phyloP scores from a whole-genome alignment of 805 yeast species.

The Ogataea neopini region DNA sequence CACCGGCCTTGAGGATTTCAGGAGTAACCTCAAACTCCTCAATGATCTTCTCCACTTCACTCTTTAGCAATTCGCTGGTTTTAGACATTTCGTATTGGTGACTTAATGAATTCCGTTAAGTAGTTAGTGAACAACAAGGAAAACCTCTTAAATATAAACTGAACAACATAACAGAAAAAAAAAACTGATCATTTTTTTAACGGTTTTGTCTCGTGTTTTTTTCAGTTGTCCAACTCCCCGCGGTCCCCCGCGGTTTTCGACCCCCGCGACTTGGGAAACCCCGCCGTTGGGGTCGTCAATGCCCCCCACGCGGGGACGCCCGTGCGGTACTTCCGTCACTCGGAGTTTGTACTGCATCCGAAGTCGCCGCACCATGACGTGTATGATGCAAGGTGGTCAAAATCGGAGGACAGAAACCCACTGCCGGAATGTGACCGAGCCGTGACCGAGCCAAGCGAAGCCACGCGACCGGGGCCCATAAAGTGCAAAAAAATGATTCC shows the following conservation, averaged over 20 bases:
- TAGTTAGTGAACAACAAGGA: neutral
- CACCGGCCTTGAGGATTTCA: slow-evolving; percentile 46
- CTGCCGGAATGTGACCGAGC: too few relatives aligned
- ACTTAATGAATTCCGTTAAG: neutral
- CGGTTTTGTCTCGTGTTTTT: slow-evolving; percentile 5
- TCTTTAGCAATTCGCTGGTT: slow-evolving; percentile 1
- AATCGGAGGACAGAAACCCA: slow-evolving; percentile 10
- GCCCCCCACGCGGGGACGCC: neutral
- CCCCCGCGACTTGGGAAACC: neutral
- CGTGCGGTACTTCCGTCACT: neutral
- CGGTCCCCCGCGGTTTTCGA: neutral
- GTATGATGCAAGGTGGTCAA: slow-evolving; percentile 1
- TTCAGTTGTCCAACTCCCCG: too few relatives aligned
- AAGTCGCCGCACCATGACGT: slow-evolving; percentile 1
- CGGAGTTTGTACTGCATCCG: slow-evolving; percentile 3
- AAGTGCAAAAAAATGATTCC: slow-evolving; percentile 48
- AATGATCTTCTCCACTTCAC: slow-evolving; percentile 35
- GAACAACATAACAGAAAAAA: neutral
- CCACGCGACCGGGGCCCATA: too few relatives aligned
- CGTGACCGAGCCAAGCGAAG: too few relatives aligned
- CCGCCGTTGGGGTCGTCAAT: slow-evolving; percentile 1
- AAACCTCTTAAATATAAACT: neutral
- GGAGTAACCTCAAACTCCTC: slow-evolving; percentile 43
- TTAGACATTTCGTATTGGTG: neutral
- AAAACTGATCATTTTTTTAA: neutral